A percentile compares a stretch with the other conserved stretches of the same genome.
These are phyloP conservation scores for Entomortierella parvispora DNA, from an alignment of 192 early-diverging fungal genomes.

Conservation along the genomic window DNA sequence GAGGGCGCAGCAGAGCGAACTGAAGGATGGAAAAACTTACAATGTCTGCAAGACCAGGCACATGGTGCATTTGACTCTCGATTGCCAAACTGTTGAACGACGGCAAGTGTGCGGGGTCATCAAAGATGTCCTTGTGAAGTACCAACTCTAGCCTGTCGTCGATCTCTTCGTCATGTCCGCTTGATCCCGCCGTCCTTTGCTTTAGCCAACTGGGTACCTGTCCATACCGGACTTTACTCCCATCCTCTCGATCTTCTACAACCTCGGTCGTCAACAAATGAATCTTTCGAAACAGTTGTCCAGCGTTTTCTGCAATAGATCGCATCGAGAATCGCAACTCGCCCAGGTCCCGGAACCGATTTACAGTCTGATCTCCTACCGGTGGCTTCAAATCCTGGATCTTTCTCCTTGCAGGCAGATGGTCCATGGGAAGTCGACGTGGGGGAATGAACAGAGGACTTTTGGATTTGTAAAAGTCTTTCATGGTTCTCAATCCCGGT, in stretches of 20 bases:
- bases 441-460: slow-evolving; percentile 7
- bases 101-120: slow-evolving; percentile 23
- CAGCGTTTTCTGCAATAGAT: slow-evolving; percentile 33
- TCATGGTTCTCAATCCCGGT: slow-evolving; percentile 6
- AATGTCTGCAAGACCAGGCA: slow-evolving; percentile 29
- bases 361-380: slow-evolving; percentile 2
- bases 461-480: slow-evolving; percentile 11
- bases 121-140: slow-evolving; percentile 40
- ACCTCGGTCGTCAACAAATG: slow-evolving; percentile 43
- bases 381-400: neutral
- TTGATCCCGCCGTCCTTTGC: neutral
- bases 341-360: slow-evolving; percentile 42
- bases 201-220: slow-evolving; percentile 33
- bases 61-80: slow-evolving; percentile 52
- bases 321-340: slow-evolving; percentile 54
- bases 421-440: neutral
- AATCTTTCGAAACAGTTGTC: slow-evolving; percentile 18
- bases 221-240: neutral
- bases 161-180: too few relatives aligned
- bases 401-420: neutral
- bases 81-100: slow-evolving; percentile 56
- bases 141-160: slow-evolving; percentile 11
- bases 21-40: slow-evolving; percentile 19
- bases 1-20: too few relatives aligned
- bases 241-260: neutral